Base-by-base conservation (phyloP, 768 basidiomycete genomes). In the Mycena rosella region DNA sequence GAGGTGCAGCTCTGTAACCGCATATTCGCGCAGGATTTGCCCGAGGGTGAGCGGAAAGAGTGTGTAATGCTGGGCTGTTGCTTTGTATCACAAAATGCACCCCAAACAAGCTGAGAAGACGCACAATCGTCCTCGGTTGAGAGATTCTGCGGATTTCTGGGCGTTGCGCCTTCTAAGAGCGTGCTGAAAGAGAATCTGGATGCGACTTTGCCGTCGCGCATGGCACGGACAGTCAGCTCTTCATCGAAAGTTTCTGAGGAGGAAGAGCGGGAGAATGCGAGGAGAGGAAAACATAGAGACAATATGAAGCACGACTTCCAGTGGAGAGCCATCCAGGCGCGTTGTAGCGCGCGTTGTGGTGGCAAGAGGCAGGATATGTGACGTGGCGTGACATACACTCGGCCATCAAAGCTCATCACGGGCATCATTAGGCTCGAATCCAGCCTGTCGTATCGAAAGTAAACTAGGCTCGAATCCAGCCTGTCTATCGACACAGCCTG, bases 41-140 rank as follows among this genome's bases (percentile, higher is more conserved):
- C 96, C 93, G 20, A 99, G 83, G 3, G 92, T 85, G 18, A 97
- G 86, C 0, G 97, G 96, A 68, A 98, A 95, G 17, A 98, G 77
- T 5, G 87, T 89, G 72, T 96, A 96, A 73, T 98, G 96, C 78
- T 94, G 94, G 47, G 89, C 93, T 95, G 67, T 8, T 13, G 49
- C 44, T 15, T 24, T 10, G 2, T 11, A 64, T 52, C 44, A 56
- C 32, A 51, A 44, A 20, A 10, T 1, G 11, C 17, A n/a, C 3
- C 14, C 60, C 9, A 36, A 30, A 9, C 47, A 26, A 24, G 3
- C 27, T 8, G 9, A 22, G 48, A 38, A 51, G n/a, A 72, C 79
- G 54, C 73, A 89, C 80, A 81, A 79, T 82, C 80, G 72, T 83
- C 84, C 73, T 91, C 88, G 55, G 80, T 77, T 18, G 79, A 82